Percentiles rank a stretch among this genome's conserved stretches.
These are phyloP conservation scores for Cyberlindnera mrakii DNA, from an alignment of 805 yeast species.

Conservation along the genomic window DNA sequence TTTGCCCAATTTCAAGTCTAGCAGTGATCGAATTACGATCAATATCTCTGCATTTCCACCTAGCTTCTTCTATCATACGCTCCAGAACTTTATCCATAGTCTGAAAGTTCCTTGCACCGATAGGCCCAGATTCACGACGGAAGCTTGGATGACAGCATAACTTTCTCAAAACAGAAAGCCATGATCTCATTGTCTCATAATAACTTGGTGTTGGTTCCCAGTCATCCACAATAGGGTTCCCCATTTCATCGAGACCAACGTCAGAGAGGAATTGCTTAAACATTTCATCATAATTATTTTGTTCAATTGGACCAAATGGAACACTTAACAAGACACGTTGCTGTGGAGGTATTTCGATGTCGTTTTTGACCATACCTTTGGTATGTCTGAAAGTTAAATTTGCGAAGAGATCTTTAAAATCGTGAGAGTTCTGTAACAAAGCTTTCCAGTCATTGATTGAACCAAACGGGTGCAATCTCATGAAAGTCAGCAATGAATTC, in stretches of 20 bases:
- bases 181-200: constrained; percentile 47
- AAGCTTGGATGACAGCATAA: constrained; percentile 76
- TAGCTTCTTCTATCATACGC: constrained; percentile 55
- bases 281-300: constrained; percentile 68
- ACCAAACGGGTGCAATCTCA: constrained; percentile 62
- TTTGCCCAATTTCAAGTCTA: constrained; percentile 59
- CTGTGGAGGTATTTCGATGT: constrained; percentile 77
- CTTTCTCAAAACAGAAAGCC: constrained; percentile 69
- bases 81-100: constrained; percentile 65
- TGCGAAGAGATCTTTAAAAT: constrained; percentile 48
- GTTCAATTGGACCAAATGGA: constrained; percentile 79
- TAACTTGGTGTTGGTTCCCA: constrained; percentile 41
- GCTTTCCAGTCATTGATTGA: constrained; percentile 8
- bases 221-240: constrained; percentile 40
- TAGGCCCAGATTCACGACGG: constrained; percentile 13
- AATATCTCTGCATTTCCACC: constrained; percentile 38
- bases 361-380: constrained; percentile 72
- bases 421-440: constrained; percentile 17
- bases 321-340: constrained; percentile 59
- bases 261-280: constrained; percentile 52
- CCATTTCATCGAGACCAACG: constrained; percentile 45
- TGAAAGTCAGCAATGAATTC: constrained; percentile 61
- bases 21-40: constrained; percentile 43
- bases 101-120: constrained; percentile 20
- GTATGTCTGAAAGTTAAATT: constrained; percentile 70